Conservation (phyloP, 2,329 filamentous ascomycete genomes). For the Teratosphaeria epicoccoides region DNA sequence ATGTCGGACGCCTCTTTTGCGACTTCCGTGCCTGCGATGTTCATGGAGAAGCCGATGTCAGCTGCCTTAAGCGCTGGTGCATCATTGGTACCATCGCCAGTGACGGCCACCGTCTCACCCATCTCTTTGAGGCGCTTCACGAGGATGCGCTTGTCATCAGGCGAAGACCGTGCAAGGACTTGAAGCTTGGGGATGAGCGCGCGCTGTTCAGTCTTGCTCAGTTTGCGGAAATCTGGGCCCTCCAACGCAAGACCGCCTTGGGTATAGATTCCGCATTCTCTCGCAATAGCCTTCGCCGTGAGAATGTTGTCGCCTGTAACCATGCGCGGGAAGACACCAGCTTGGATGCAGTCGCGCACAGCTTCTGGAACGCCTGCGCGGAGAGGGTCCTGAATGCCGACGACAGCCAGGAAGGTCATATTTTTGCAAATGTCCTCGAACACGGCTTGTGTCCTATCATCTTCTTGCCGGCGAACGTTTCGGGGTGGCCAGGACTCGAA, state of each 20-base stretch:
- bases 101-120: constrained; percentile 56
- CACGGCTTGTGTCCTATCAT: constrained; percentile 51
- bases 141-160: constrained; percentile 57
- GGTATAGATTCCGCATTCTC: constrained; percentile 57
- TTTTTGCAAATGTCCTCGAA: constrained; percentile 60
- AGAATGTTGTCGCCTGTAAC: constrained; percentile 63
- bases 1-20: constrained; percentile 53
- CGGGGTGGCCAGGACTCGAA: constrained; percentile 70
- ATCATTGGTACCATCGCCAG: constrained; percentile 57
- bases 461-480: constrained; percentile 47
- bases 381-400: constrained; percentile 66
- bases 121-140: constrained; percentile 55
- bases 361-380: constrained; percentile 57
- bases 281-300: constrained; percentile 63
- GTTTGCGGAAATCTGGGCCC: constrained; percentile 35
- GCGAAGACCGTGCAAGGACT: constrained; percentile 58
- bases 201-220: constrained; percentile 38
- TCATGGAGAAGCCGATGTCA: constrained; percentile 59
- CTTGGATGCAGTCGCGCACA: constrained; percentile 55
- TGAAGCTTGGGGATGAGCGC: constrained; percentile 52
- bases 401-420: constrained; percentile 62
- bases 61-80: constrained; percentile 55
- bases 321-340: constrained; percentile 63
- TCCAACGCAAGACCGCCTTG: constrained; percentile 34
- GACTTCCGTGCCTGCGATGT: constrained; percentile 55